Evolutionary conservation across 768 basidiomycete genomes (phyloP), one percentile per base, ranked within the genome.

Genomic region (Boletus fagicola): DNA sequence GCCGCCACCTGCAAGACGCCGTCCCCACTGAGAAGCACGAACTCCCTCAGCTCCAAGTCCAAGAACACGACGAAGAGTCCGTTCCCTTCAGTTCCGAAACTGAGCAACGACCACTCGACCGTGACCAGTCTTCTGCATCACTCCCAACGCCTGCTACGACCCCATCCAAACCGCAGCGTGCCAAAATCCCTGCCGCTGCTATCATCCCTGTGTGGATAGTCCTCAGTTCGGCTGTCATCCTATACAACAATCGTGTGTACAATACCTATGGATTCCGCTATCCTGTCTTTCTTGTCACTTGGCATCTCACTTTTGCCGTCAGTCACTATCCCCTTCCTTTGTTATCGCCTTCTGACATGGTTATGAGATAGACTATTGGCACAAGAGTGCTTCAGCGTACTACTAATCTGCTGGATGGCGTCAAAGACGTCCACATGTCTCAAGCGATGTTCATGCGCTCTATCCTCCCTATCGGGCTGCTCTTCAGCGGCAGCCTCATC

Each of bases 171-270:
- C 66, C 72, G 3, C 68, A 74, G 10, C 83, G 82, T 53, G 62
- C 77, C n/a, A 83, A 80, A 66, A 72, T 90, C 30, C 81, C 89
- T 13, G 80, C 89, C 1, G 68, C 84, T 0, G 75, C 80, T 54
- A 90, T 94, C 67, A 92, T 97, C 55, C 94, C 92, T 28, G 77
- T 96, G 54, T 98, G 96, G 96, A 98, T 97, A 67, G 75, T 84
- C 20, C 87, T 96, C 64, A 90, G 87, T 62, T 92, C 93, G 26
- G 71, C 84, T 9, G 95, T 98, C 70, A 98, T 98, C 75, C 85
- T 97, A 57, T 97, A 98, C 84, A 97, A 97, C 83, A 96, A 94
- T 73, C 86, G 86, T 69, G 74, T 92, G 64, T 93, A 91, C 80
- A 90, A 90, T 74, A 82, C 81, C 45, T 83, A 90, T 67, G 74